phyloP scores from a whole-genome alignment of 495 filamentous ascomycete genomes.

The Cladorrhinum samala region DNA sequence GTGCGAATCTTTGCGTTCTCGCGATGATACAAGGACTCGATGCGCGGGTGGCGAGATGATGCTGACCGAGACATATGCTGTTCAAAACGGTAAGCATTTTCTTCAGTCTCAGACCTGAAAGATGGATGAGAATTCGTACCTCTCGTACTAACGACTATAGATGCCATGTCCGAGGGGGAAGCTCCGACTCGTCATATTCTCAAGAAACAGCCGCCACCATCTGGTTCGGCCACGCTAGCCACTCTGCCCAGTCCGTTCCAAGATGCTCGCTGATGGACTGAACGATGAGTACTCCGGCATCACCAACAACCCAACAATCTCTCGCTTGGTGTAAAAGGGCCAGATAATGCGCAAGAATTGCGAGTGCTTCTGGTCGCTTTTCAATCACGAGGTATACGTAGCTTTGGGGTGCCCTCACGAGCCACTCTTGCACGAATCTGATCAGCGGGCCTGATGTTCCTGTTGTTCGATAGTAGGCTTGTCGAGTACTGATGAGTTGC shows the following conservation, averaged over 20 bases:
- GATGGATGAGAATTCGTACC: too few species aligned
- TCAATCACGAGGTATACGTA: slow-evolving; percentile 29
- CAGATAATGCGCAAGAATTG: slow-evolving; percentile 38
- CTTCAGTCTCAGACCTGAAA: too few species aligned
- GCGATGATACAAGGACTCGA: too few species aligned
- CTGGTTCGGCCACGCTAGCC: slow-evolving; percentile 17
- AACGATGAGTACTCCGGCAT: slow-evolving; percentile 23
- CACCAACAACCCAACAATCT: slow-evolving; percentile 34
- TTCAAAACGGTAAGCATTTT: too few species aligned
- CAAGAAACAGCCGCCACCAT: too few species aligned
- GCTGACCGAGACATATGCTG: too few species aligned
- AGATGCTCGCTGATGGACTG: slow-evolving; percentile 8
- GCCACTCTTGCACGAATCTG: slow-evolving; percentile 23
- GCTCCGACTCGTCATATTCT: too few species aligned
- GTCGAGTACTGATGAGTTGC: slow-evolving; percentile 1
- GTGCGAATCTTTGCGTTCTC: too few species aligned
- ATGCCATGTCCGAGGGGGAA: too few species aligned
- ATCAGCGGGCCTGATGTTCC: background rate
- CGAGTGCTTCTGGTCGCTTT: slow-evolving; percentile 35
- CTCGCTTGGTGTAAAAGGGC: slow-evolving; percentile 30
- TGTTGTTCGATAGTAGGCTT: background rate
- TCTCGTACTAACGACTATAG: too few species aligned
- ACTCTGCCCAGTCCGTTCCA: slow-evolving; percentile 9
- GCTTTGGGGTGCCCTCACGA: slow-evolving; percentile 22
- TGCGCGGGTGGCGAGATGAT: too few species aligned